Evolutionary conservation across 2,329 filamentous ascomycete species (phyloP), one percentile per base, ranked within the genome.

Genomic region (Microsporum canis): DNA sequence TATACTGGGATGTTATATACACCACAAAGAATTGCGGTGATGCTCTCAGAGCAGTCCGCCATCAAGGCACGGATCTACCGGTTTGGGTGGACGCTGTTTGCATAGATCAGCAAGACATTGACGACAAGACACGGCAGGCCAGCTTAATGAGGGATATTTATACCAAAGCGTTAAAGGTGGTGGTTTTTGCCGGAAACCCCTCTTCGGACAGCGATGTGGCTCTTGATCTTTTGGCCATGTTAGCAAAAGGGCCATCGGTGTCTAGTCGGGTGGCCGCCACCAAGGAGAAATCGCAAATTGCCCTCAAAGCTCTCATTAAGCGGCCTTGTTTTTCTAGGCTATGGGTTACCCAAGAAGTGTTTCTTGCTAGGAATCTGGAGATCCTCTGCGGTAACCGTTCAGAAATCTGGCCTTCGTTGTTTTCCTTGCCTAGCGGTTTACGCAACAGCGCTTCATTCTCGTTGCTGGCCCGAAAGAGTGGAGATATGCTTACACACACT

Each of bases 31-130:
- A 62, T 10, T 51, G 61, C 12, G 36, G 57, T 45, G 38, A 23
- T 29, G 58, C 53, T 29, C 41, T 64, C 10, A 41, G 38, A 45
- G 33, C 36, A 8, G 10, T 63, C 23, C 51, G 64, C 33, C 34
- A 49, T 57, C 57, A 17, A 31, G 36, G 14, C 17, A 23, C 33
- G 3, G 41, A 58, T 34, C 51, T 17, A 47, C 38, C 45, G 10
- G 33, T 66, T 58, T 66, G 65, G 65, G 57, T 62, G 8, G 63
- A 66, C 43, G 60, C 59, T 14, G 27, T 66, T 2, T 66, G 64
- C 58, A 66, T 66, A 33, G 55, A 66, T 31, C 60, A 63, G 29
- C 8, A 58, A 4, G 57, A 62, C 34, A 14, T 27, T 14, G 60
- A 39, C 8, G 64, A 66, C 12, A 62, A 60, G 12, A 60, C 61